Conservation (phyloP, 2,329 filamentous ascomycete species). For the Phaeosphaeriaceae sp. region DNA sequence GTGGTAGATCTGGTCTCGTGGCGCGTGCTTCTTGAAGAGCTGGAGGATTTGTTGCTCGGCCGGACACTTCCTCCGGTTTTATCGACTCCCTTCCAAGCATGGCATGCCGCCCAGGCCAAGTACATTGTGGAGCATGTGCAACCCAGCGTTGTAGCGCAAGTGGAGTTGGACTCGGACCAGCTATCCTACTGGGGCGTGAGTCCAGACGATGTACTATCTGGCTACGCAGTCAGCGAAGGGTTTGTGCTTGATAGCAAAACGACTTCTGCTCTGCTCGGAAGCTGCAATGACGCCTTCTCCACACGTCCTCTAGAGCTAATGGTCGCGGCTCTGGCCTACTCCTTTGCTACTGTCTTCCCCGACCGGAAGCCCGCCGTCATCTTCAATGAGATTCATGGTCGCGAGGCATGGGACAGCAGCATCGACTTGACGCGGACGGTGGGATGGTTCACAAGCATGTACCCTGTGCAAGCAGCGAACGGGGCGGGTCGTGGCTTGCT, state of each 20-base stretch:
- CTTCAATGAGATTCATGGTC: conserved; percentile 20
- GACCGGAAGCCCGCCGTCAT: neutral
- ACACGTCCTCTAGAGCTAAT: conserved; percentile 51
- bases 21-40: conserved; percentile 50
- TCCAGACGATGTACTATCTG: no score
- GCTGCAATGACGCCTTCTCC: conserved; percentile 47
- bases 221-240: no score
- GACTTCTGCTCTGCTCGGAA: neutral
- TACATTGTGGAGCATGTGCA: no score
- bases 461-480: conserved; percentile 50
- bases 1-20: conserved; percentile 53
- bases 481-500: neutral
- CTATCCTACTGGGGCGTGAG: no score
- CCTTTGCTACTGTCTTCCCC: conserved; percentile 49
- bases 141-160: no score
- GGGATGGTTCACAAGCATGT: conserved; percentile 25
- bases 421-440: conserved; percentile 24
- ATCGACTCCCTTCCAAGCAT: no score
- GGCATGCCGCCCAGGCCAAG: no score
- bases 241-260: no score
- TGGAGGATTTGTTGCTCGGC: conserved; percentile 35
- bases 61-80: no score
- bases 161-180: no score
- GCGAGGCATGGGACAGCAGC: conserved; percentile 29
- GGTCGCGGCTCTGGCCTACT: conserved; percentile 29